These are phyloP conservation scores for Sclerotinia trifoliorum DNA, from an alignment of 2,329 filamentous ascomycete species.

Conservation along the genomic window DNA sequence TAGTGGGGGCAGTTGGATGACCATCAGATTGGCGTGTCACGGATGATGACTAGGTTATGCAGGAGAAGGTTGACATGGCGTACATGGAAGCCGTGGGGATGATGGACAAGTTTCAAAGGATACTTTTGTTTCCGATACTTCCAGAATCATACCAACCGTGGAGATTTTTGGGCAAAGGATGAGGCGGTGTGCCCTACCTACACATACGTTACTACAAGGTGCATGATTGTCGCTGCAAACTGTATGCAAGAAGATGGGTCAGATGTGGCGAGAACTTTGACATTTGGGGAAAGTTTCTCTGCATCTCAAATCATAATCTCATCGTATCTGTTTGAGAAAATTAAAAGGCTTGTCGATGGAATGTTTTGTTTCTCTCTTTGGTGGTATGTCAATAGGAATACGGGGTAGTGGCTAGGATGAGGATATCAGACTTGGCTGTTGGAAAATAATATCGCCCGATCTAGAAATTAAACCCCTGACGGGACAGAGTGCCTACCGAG, in stretches of 20 bases:
- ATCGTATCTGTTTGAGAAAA: neutral
- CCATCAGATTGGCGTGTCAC: neutral
- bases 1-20: neutral
- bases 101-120: neutral
- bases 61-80: slow-evolving; percentile 12
- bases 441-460: neutral
- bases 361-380: neutral
- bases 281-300: neutral
- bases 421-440: slow-evolving; percentile 4
- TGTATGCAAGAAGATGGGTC: neutral
- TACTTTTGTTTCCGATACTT: slow-evolving; percentile 2
- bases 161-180: neutral
- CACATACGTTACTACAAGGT: neutral
- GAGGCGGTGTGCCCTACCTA: slow-evolving; percentile 2
- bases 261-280: slow-evolving; percentile 13
- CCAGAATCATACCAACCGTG: neutral
- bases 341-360: neutral
- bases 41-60: slow-evolving; percentile 4
- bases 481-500: neutral
- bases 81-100: slow-evolving; percentile 17
- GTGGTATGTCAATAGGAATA: neutral
- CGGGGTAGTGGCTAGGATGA: neutral
- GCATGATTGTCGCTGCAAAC: slow-evolving; percentile 7
- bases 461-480: neutral
- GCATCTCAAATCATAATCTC: neutral